A percentile compares a stretch with the other conserved stretches of the same genome.
phyloP scores from a whole-genome alignment of 2,329 filamentous ascomycete genomes.

The Colletotrichum simmondsii region DNA sequence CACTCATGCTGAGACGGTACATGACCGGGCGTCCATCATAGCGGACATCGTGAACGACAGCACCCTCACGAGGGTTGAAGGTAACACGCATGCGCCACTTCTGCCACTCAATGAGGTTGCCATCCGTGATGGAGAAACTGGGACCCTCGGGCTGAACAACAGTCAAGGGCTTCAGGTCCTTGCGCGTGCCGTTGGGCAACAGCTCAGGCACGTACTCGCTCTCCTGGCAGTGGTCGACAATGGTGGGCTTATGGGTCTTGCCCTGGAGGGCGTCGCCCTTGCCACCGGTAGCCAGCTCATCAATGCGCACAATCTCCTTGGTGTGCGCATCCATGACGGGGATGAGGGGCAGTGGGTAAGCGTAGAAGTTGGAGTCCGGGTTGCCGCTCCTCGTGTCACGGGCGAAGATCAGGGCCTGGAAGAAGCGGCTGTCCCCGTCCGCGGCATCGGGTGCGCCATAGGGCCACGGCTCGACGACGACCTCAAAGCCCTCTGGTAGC shows the following conservation, averaged over 20 bases:
- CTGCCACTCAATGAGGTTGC: constrained; percentile 55
- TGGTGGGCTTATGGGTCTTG: constrained; percentile 28
- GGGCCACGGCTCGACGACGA: constrained; percentile 58
- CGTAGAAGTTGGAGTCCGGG: constrained; percentile 61
- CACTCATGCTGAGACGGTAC: constrained; percentile 66
- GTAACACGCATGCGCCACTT: constrained; percentile 70
- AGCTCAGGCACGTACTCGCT: constrained; percentile 56
- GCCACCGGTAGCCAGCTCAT: constrained; percentile 47
- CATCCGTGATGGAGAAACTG: constrained; percentile 61
- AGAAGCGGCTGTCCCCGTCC: constrained; percentile 44
- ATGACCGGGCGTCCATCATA: constrained; percentile 68
- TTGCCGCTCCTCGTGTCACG: constrained; percentile 42
- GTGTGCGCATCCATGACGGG: constrained; percentile 50
- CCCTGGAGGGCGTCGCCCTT: constrained; percentile 37
- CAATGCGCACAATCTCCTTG: constrained; percentile 45
- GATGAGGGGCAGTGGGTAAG: constrained; percentile 58
- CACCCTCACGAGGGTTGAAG: constrained; percentile 69
- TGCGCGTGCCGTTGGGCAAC: constrained; percentile 51
- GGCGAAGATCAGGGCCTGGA: constrained; percentile 48
- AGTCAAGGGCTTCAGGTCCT: constrained; percentile 69
- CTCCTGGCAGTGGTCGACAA: constrained; percentile 44
- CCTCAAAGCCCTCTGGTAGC: constrained; percentile 44
- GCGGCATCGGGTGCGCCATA: constrained; percentile 42
- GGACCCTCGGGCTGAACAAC: constrained; percentile 71
- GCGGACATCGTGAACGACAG: constrained; percentile 67